Percentiles rank a stretch among this genome's conserved stretches.
Evolutionary conservation across 2,329 filamentous ascomycete species (phyloP).

Genomic region (Fusarium agapanthi): DNA sequence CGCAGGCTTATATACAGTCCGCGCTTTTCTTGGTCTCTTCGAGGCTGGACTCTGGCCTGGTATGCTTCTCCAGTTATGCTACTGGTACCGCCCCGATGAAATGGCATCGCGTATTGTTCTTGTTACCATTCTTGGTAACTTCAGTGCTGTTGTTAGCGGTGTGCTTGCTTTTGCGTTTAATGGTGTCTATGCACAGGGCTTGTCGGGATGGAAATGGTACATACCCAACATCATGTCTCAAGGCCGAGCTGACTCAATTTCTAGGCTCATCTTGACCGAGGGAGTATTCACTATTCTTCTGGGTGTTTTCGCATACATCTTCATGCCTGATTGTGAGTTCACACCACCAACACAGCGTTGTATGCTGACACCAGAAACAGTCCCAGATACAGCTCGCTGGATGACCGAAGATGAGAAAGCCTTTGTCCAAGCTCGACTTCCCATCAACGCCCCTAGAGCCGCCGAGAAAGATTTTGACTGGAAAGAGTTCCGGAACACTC

Average conservation of each 20-base stretch:
- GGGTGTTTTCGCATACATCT: fast-evolving
- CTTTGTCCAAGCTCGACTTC: background rate
- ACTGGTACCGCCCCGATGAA: background rate
- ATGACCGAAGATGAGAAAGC: background rate
- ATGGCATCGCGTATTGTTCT: background rate
- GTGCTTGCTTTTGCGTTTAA: background rate
- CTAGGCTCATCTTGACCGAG: background rate
- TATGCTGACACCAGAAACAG: background rate
- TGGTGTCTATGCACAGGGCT: background rate
- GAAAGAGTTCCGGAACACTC: background rate
- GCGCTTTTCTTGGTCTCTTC: background rate
- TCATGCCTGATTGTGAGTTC: background rate
- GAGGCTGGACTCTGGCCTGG: background rate
- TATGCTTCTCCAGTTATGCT: background rate
- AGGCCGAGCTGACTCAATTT: background rate
- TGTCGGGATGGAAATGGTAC: background rate
- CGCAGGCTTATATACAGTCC: background rate
- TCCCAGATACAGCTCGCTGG: background rate
- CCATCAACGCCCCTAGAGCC: background rate
- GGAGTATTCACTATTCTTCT: background rate
- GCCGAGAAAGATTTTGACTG: background rate
- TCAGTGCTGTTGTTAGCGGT: background rate
- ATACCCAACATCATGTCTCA: fast-evolving
- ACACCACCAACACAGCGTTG: fast-evolving
- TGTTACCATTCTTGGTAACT: background rate